Percentiles rank a stretch among this genome's conserved stretches.
Conservation (phyloP, 2,329 filamentous ascomycete species). For the Fusarium hostae region DNA sequence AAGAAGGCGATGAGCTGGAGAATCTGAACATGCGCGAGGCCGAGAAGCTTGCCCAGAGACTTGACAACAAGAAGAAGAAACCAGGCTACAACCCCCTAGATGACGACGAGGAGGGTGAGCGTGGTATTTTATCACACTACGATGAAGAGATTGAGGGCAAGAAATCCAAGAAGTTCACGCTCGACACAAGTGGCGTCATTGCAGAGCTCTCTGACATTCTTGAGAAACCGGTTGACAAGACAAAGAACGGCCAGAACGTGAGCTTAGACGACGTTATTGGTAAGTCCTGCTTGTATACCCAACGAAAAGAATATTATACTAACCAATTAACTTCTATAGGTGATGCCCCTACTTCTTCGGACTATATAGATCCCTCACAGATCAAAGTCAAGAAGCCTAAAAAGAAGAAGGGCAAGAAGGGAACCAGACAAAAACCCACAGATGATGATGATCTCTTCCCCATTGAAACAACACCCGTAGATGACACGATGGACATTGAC, state of each 20-base stretch:
- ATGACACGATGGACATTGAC: conserved; percentile 80
- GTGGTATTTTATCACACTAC: conserved; percentile 85
- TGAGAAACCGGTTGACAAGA: conserved; percentile 62
- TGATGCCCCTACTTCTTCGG: conserved; percentile 66
- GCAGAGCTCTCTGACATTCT: conserved; percentile 70
- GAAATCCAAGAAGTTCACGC: conserved; percentile 86
- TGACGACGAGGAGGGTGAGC: conserved; percentile 71
- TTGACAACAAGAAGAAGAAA: conserved; percentile 90
- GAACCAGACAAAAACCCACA: conserved; percentile 74
- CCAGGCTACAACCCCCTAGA: conserved; percentile 88
- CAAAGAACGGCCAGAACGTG: conserved; percentile 74
- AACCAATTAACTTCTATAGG: conserved; percentile 29
- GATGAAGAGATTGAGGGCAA: conserved; percentile 95
- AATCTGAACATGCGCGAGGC: conserved; percentile 77
- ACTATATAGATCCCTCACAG: conserved; percentile 87
- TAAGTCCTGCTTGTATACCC: conserved; percentile 46
- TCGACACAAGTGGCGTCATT: conserved; percentile 80
- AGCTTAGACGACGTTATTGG: conserved; percentile 81
- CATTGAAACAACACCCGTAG: conserved; percentile 49
- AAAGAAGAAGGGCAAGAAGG: conserved; percentile 89
- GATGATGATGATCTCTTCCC: conserved; percentile 72
- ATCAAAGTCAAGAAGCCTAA: conserved; percentile 96
- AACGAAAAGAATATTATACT: conserved; percentile 1
- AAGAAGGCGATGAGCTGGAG: conserved; percentile 90
- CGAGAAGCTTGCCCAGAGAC: conserved; percentile 77